These are phyloP conservation scores for Elsinoe batatas DNA, from an alignment of 2,329 filamentous ascomycete genomes.

Conservation along the genomic window DNA sequence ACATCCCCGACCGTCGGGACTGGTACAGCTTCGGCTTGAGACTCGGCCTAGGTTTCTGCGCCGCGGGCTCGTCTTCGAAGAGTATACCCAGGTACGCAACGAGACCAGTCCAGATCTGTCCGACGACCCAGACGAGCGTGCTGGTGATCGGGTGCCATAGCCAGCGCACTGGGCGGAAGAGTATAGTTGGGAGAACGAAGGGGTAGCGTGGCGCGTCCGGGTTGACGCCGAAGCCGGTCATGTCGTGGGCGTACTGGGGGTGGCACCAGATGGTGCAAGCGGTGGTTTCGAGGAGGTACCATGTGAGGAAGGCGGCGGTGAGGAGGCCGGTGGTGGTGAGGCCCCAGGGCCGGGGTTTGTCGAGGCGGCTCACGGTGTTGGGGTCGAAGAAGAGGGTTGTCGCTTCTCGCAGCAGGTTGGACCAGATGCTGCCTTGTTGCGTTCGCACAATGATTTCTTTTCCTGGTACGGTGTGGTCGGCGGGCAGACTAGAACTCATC, in stretches of 20 bases:
- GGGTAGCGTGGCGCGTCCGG: constrained; percentile 45
- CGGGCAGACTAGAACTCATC: neutral
- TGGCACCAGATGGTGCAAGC: constrained; percentile 40
- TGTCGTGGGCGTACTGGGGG: constrained; percentile 37
- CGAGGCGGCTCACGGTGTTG: neutral
- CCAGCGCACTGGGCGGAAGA: constrained; percentile 33
- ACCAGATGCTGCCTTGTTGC: no score
- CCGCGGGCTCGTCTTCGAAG: constrained; percentile 7
- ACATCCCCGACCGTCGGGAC: constrained; percentile 1
- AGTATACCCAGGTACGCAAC: neutral
- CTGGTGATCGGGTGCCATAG: constrained; percentile 25
- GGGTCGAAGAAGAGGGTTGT: no score
- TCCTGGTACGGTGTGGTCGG: no score
- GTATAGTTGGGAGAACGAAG: constrained; percentile 46
- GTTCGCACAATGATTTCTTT: no score
- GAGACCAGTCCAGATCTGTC: constrained; percentile 1
- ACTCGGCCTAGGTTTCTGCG: neutral
- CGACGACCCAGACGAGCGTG: neutral
- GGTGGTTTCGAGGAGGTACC: constrained; percentile 1
- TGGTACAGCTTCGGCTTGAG: neutral
- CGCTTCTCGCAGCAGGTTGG: no score
- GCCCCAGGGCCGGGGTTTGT: neutral
- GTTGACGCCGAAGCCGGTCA: constrained; percentile 41
- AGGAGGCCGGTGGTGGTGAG: neutral
- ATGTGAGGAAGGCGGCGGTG: neutral